These are phyloP conservation scores for Xylariomycetidae sp. DNA, from an alignment of 2,329 filamentous ascomycete species.

Conservation along the genomic window DNA sequence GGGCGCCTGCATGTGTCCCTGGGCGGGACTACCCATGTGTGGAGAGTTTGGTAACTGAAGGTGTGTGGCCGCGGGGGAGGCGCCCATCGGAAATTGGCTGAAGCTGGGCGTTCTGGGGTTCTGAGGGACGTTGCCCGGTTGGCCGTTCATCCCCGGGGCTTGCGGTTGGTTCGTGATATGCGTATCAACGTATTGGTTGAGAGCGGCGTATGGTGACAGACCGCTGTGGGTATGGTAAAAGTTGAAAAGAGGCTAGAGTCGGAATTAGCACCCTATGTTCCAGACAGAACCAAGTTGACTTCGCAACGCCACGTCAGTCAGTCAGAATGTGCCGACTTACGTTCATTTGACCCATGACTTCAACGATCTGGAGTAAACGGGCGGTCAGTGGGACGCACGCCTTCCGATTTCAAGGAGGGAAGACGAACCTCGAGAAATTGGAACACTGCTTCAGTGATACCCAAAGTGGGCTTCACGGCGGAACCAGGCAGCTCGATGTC, in stretches of 20 bases:
- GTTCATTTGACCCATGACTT: conserved; percentile 62
- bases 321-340: conserved; percentile 15
- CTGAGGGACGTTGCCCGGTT: conserved; percentile 35
- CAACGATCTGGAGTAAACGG: conserved; percentile 43
- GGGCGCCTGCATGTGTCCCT: conserved; percentile 57
- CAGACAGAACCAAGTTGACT: no score
- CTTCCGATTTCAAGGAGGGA: no score
- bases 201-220: conserved; percentile 50
- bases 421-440: conserved; percentile 58
- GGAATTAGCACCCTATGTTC: no score
- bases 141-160: conserved; percentile 39
- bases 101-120: conserved; percentile 50
- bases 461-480: conserved; percentile 48
- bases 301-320: no score
- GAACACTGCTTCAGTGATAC: conserved; percentile 55
- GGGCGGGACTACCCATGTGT: conserved; percentile 55
- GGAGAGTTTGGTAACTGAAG: conserved; percentile 58
- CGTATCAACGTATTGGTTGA: conserved; percentile 52
- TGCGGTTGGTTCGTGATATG: conserved; percentile 35
- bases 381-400: conserved; percentile 23
- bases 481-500: conserved; percentile 57
- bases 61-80: conserved; percentile 54
- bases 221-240: conserved; percentile 50
- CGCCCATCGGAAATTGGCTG: conserved; percentile 50
- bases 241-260: conserved; percentile 45